Evolutionary conservation across 2,329 filamentous ascomycete genomes (phyloP).

Genomic region (Triangularia verruculosa): DNA sequence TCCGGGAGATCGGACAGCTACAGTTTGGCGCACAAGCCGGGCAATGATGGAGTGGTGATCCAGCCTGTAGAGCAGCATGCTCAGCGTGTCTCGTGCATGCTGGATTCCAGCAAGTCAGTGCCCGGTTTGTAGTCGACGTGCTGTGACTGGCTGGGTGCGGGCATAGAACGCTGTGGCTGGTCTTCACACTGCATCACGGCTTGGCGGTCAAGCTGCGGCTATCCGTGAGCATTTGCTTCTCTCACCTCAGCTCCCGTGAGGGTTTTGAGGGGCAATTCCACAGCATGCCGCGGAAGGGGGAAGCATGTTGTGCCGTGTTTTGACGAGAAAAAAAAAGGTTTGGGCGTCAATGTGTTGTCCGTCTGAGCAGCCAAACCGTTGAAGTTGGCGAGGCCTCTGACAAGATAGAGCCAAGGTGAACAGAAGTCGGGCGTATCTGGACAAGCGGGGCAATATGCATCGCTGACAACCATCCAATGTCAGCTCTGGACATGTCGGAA

Average conservation of each 20-base stretch:
- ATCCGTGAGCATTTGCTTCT: conserved; percentile 12
- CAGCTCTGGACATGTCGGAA: neutral
- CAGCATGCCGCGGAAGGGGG: neutral
- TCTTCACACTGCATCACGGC: conserved; percentile 17
- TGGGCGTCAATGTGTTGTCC: neutral
- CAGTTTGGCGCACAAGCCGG: conserved; percentile 22
- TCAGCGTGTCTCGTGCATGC: neutral
- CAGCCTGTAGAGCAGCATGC: conserved; percentile 12
- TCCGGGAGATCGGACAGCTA: conserved; percentile 11
- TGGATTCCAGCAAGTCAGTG: conserved; percentile 16
- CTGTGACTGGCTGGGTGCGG: conserved; percentile 9
- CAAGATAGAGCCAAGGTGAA: neutral
- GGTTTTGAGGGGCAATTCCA: neutral
- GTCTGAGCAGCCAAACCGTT: neutral
- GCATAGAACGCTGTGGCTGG: conserved; percentile 13
- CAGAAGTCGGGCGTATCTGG: neutral
- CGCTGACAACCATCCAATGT: neutral
- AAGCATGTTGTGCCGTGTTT: neutral
- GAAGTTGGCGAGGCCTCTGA: neutral
- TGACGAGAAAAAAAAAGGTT: neutral
- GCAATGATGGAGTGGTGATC: conserved; percentile 22
- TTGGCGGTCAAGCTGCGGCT: conserved; percentile 23
- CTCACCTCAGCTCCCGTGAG: conserved; percentile 2
- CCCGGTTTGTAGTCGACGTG: conserved; percentile 17
- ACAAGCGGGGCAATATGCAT: neutral